Conservation (phyloP, 306 rosid species). For the Inga oerstediana region DNA sequence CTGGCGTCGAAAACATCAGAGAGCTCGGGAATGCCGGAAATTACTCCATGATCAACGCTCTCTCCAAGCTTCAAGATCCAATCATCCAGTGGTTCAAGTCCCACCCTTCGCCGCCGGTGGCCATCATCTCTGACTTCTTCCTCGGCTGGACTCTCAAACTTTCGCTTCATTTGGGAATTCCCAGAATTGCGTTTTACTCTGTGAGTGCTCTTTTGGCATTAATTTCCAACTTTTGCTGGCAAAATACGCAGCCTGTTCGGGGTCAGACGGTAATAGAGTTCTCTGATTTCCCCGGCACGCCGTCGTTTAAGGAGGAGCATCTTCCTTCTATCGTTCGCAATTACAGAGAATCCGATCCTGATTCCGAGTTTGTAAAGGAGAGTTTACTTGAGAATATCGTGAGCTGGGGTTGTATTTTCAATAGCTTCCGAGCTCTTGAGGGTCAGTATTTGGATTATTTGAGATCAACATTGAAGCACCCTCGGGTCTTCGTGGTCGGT, state of each 20-base stretch:
- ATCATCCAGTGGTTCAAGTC: background rate
- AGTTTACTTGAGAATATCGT: background rate
- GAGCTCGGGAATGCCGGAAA: background rate
- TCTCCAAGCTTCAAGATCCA: background rate
- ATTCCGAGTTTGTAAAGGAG: background rate
- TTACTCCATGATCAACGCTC: background rate
- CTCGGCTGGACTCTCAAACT: background rate
- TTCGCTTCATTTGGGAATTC: background rate
- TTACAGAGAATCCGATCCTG: background rate
- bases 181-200: background rate
- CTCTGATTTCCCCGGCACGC: background rate
- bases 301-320: background rate
- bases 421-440: background rate
- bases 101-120: background rate
- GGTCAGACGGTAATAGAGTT: background rate
- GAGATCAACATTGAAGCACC: background rate
- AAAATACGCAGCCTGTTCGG: background rate
- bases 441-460: background rate
- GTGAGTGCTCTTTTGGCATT: background rate
- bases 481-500: background rate
- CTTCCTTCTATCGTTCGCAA: background rate
- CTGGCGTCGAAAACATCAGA: background rate
- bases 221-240: background rate
- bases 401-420: background rate
- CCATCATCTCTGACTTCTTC: background rate